Conservation (phyloP, 2,329 filamentous ascomycete genomes). For the Colletotrichum magnum region DNA sequence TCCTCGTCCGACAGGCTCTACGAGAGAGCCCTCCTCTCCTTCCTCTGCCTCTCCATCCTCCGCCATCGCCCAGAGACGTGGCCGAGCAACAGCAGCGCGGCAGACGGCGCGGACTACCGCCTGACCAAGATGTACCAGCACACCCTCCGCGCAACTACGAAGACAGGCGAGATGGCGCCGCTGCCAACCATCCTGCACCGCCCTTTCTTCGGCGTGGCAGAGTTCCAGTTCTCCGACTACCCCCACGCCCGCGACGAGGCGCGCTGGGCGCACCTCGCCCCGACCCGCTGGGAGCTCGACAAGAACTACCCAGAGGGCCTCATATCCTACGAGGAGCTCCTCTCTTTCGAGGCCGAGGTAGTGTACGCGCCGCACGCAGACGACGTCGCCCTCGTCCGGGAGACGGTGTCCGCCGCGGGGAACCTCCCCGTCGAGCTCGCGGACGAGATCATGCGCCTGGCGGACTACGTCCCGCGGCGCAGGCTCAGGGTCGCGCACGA, state of each 20-base stretch:
- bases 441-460: conserved; percentile 36
- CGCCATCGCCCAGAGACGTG: conserved; percentile 39
- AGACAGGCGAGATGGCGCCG: conserved; percentile 8
- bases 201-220: conserved; percentile 42
- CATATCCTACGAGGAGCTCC: conserved; percentile 33
- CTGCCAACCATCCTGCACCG: conserved; percentile 40
- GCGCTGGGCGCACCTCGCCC: not conserved
- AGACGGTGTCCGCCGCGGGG: not conserved
- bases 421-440: conserved; percentile 41
- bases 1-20: not conserved
- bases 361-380: conserved; percentile 8
- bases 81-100: not conserved
- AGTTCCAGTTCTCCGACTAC: conserved; percentile 32
- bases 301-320: conserved; percentile 28
- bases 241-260: not conserved
- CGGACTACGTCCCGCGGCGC: conserved; percentile 30
- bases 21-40: not conserved
- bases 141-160: conserved; percentile 29
- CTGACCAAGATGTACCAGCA: conserved; percentile 41
- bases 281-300: not conserved
- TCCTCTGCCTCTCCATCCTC: conserved; percentile 44
- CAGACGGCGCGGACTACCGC: conserved; percentile 38
- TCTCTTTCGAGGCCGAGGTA: conserved; percentile 4
- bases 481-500: conserved; percentile 40
- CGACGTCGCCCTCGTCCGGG: conserved; percentile 23